A percentile compares a stretch with the other conserved stretches of the same genome.
phyloP scores from a whole-genome alignment of 2,329 filamentous ascomycete species.

The Fusarium humuli region DNA sequence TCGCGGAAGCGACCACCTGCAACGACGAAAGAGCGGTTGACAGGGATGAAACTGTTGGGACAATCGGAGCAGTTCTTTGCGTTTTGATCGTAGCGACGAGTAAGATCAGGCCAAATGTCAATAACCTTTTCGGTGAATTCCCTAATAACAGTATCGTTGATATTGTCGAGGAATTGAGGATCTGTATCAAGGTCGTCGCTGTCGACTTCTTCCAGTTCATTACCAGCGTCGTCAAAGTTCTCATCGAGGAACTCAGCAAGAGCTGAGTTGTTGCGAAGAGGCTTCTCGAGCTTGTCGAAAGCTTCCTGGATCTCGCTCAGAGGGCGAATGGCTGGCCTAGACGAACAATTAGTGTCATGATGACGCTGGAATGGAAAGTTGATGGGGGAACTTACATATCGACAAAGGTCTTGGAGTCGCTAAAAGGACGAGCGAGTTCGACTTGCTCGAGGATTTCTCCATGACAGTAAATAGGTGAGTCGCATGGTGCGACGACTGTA shows the following conservation, averaged over 20 bases:
- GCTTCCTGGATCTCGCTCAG: conserved; percentile 70
- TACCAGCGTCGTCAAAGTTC: conserved; percentile 73
- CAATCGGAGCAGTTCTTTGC: conserved; percentile 67
- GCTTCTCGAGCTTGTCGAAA: conserved; percentile 69
- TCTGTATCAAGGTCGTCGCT: conserved; percentile 64
- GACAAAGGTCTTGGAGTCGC: conserved; percentile 78
- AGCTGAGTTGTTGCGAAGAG: conserved; percentile 71
- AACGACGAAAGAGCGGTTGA: conserved; percentile 77
- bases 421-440: conserved; percentile 71
- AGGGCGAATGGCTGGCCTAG: conserved; percentile 69
- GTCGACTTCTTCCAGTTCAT: conserved; percentile 69
- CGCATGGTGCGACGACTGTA: conserved; percentile 71
- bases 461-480: conserved; percentile 75
- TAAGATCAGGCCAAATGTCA: conserved; percentile 76
- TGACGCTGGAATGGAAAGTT: not conserved
- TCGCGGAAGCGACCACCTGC: conserved; percentile 78
- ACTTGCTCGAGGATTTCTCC: conserved; percentile 72
- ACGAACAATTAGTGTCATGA: conserved; percentile 26
- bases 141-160: conserved; percentile 68
- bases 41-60: conserved; percentile 72
- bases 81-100: conserved; percentile 66
- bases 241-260: conserved; percentile 71
- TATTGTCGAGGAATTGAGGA: conserved; percentile 66
- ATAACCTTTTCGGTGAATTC: conserved; percentile 74
- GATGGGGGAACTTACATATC: conserved; percentile 66